Conservation (phyloP, 805 yeast genomes). For the Wickerhamiella cacticola region DNA sequence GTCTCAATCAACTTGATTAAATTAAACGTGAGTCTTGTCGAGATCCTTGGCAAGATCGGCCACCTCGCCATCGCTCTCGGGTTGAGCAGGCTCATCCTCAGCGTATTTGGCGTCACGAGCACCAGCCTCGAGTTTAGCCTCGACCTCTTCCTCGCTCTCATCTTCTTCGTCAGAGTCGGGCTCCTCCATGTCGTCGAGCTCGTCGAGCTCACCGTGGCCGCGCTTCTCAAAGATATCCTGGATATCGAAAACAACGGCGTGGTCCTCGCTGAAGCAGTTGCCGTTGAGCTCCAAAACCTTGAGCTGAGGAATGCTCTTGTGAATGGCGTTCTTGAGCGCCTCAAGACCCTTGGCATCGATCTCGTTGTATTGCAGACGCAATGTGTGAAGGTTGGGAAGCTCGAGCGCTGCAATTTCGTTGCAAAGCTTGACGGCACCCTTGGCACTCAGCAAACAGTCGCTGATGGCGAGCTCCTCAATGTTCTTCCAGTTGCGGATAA, state of each 20-base stretch:
- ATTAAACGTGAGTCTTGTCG: not conserved
- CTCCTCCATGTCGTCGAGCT: constrained; percentile 90
- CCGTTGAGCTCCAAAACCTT: constrained; percentile 77
- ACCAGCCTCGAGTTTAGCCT: constrained; percentile 41
- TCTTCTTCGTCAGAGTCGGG: constrained; percentile 53
- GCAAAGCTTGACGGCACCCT: constrained; percentile 54
- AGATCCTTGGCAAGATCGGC: constrained; percentile 17
- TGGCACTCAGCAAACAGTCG: constrained; percentile 73
- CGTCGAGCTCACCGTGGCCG: constrained; percentile 77
- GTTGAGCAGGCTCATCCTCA: constrained; percentile 34
- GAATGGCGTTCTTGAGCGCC: constrained; percentile 44
- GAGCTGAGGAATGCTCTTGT: constrained; percentile 46
- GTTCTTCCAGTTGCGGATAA: constrained; percentile 49
- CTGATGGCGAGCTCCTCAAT: constrained; percentile 72
- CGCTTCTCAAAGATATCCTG: constrained; percentile 52
- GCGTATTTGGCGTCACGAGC: constrained; percentile 35
- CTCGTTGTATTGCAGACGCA: constrained; percentile 83
- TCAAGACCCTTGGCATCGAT: constrained; percentile 55
- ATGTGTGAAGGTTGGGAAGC: constrained; percentile 37
- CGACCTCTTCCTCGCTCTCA: constrained; percentile 48
- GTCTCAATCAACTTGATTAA: no score
- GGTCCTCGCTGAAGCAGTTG: constrained; percentile 82
- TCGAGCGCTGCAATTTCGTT: constrained; percentile 24
- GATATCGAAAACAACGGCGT: constrained; percentile 51
- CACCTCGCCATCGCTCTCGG: constrained; percentile 17